A percentile compares a stretch with the other conserved stretches of the same genome.
Conservation (phyloP, 164 flowering plant genomes). For the Annona squamosa region DNA sequence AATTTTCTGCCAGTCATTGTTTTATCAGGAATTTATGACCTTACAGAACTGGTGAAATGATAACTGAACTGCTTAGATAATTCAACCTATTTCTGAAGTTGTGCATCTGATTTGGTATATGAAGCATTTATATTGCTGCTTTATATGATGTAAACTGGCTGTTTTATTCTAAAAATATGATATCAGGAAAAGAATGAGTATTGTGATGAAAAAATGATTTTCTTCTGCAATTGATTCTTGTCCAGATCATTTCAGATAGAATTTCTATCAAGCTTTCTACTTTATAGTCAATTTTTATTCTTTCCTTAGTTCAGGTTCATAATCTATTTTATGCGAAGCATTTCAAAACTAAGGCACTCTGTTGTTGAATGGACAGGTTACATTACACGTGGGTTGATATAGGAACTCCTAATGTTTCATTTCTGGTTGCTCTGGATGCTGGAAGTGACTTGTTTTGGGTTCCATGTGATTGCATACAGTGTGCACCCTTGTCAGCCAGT, state of each 20-base stretch:
- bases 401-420: slow-evolving; percentile 81
- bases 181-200: neutral
- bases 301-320: neutral
- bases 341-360: neutral
- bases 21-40: neutral
- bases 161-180: too few relatives aligned
- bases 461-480: slow-evolving; percentile 85
- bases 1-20: neutral
- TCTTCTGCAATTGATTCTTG: neutral
- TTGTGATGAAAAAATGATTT: too few relatives aligned
- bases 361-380: slow-evolving; percentile 43
- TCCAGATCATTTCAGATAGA: neutral
- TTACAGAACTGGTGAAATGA: neutral
- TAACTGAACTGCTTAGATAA: neutral
- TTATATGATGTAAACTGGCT: neutral
- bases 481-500: slow-evolving; percentile 75
- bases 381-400: slow-evolving; percentile 88
- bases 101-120: neutral
- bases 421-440: slow-evolving; percentile 89
- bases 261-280: neutral
- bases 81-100: neutral
- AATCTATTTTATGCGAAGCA: neutral
- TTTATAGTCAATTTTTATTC: neutral
- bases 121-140: neutral
- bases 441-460: slow-evolving; percentile 96